Evolutionary conservation across 208 protist species (phyloP).

Genomic region (Acanthamoeba sp.): DNA sequence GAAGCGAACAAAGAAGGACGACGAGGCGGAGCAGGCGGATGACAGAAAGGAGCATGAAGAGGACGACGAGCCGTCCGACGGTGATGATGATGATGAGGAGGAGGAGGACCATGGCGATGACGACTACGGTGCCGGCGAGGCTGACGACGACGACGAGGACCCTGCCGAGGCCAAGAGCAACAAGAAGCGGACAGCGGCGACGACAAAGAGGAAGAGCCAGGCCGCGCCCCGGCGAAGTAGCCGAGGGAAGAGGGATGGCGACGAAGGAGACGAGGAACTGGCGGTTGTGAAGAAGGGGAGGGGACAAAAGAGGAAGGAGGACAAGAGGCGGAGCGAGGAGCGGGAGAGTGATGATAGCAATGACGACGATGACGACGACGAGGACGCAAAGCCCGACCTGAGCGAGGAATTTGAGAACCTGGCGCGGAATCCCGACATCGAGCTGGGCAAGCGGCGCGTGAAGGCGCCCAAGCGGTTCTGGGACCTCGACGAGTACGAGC

Average conservation of each 20-base stretch:
- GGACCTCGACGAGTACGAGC: conserved; percentile 59
- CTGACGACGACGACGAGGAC: not conserved
- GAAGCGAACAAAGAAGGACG: not conserved
- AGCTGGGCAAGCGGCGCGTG: conserved; percentile 52
- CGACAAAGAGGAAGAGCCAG: not conserved
- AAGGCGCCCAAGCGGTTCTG: conserved; percentile 63
- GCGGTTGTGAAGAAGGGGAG: not conserved
- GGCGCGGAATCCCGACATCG: conserved; percentile 36
- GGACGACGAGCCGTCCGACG: not conserved
- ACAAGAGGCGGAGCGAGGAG: not conserved
- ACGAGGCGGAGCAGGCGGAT: not conserved
- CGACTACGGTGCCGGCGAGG: not conserved
- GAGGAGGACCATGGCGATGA: not conserved
- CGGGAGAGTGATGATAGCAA: not conserved
- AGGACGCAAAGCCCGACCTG: conserved; percentile 40
- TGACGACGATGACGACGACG: not conserved
- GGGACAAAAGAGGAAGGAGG: not conserved
- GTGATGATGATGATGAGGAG: not conserved
- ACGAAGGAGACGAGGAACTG: not conserved
- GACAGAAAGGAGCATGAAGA: not conserved
- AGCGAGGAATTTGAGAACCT: conserved; percentile 60
- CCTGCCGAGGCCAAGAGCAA: not conserved
- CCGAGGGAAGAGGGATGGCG: not conserved
- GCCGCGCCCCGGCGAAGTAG: not conserved
- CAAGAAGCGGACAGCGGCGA: not conserved